Evolutionary conservation across 1,139 yeast species (phyloP).

Genomic region (Candida tetrigidarum): DNA sequence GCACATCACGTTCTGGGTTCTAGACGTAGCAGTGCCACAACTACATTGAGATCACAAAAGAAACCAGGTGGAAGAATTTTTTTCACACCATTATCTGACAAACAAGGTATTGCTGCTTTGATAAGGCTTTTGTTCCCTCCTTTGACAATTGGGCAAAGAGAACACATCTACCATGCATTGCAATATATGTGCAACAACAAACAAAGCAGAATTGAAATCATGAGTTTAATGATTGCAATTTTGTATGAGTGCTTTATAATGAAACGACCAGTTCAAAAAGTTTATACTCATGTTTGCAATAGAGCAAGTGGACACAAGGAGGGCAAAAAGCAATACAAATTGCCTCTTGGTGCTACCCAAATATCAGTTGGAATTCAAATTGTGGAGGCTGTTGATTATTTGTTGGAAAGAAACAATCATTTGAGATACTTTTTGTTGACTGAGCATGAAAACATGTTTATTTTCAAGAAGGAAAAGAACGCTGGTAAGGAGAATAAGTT

Average conservation of each 20-base stretch:
- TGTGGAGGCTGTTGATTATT: constrained; percentile 72
- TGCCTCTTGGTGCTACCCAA: constrained; percentile 71
- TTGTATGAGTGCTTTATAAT: constrained; percentile 74
- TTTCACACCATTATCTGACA: constrained; percentile 74
- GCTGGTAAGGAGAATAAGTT: constrained; percentile 52
- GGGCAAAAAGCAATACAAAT: constrained; percentile 26
- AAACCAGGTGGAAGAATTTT: constrained; percentile 37
- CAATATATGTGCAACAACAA: constrained; percentile 74
- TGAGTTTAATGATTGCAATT: constrained; percentile 68
- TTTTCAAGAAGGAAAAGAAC: constrained; percentile 42
- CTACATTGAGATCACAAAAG: constrained; percentile 5
- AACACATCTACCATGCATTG: constrained; percentile 66
- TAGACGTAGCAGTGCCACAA: constrained; percentile 6
- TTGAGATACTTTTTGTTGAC: constrained; percentile 77
- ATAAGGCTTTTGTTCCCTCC: constrained; percentile 76
- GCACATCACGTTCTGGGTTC: not conserved
- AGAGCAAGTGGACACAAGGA: constrained; percentile 28
- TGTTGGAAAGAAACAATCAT: constrained; percentile 71
- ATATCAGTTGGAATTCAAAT: constrained; percentile 75
- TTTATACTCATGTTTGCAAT: constrained; percentile 60
- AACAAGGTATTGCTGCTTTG: constrained; percentile 75
- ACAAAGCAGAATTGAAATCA: constrained; percentile 78
- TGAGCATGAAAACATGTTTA: constrained; percentile 72
- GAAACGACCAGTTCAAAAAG: constrained; percentile 63
- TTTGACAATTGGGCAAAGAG: constrained; percentile 67